Base-by-base conservation (phyloP, 2,329 filamentous ascomycete species). In the Zasmidium citrigriseum region DNA sequence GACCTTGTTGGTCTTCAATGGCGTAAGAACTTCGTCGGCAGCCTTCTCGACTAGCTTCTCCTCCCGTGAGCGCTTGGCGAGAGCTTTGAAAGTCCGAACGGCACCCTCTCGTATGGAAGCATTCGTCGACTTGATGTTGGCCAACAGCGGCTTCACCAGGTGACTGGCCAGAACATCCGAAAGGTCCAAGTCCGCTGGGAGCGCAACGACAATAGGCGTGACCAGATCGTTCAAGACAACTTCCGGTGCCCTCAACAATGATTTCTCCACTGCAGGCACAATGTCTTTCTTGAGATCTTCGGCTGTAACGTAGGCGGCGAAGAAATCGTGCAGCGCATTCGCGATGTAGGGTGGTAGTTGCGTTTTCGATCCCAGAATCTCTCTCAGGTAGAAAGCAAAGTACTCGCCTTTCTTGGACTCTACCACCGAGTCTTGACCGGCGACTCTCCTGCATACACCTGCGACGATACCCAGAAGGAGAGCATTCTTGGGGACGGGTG, bases 71-170 rank as follows among this genome's bases (percentile, higher is more conserved):
- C 83, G 82, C 45, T 77, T 73, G 25, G 90, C 83, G n/a, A 93
- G 79, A 10, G 84, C 83, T 63, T 83, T 82, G 72, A 98, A 96
- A 7, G 89, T 89, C 41, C 83, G 81, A 21, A 93, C 77, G 9
- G 90, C 89, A 22, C 91, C 92, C 61, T 84, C 84, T 56, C 93
- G 87, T 61, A 97, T 91, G 2, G 76, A 76, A 14, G 85, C 78
- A 72, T 96, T 98, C 69, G 89, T 93, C 1, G 95, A 98, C 75
- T 96, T 97, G 73, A 93, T 82, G 71, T 92, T 96, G 44, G 91
- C 87, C n/a, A 98, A 77, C 12, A 99, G 79, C 4, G 92, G 91
- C 73, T 96, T 98, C 38, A 96, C 75, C 34, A 99, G 81, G 61
- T 89, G 89, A 23, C 82, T 80, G 53, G 84, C 82, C 18, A 98